These are phyloP conservation scores for Chrysoporthe cubensis DNA, from an alignment of 2,329 filamentous ascomycete genomes.

Conservation along the genomic window DNA sequence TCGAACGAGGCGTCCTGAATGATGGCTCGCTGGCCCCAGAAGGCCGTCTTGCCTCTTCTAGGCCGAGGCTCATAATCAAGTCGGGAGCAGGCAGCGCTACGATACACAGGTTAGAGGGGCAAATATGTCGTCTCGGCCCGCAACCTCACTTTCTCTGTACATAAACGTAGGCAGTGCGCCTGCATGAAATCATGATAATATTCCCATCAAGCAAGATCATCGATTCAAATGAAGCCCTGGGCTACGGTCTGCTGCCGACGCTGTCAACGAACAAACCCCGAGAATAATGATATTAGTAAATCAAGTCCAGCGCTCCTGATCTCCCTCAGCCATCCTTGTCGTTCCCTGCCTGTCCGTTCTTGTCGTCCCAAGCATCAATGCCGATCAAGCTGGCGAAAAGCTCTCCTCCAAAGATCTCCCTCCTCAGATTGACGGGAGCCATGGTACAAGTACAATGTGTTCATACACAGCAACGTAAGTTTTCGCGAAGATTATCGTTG, in stretches of 20 bases:
- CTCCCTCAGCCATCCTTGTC: not conserved
- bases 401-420: not conserved
- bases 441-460: slow-evolving; percentile 5
- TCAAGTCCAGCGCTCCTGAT: not conserved
- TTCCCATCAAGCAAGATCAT: not conserved
- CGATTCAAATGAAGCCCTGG: not conserved
- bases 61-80: too few relatives aligned
- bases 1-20: not conserved
- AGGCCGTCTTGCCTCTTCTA: not conserved
- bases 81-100: too few relatives aligned
- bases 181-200: not conserved
- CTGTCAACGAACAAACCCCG: not conserved
- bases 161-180: not conserved
- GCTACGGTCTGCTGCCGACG: not conserved
- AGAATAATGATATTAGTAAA: slow-evolving; percentile 10
- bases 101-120: not conserved
- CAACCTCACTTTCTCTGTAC: not conserved
- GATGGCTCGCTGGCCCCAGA: not conserved
- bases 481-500: not conserved
- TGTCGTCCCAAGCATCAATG: not conserved
- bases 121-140: not conserved
- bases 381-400: not conserved
- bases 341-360: not conserved
- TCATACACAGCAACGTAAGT: slow-evolving; percentile 5
- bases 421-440: not conserved